A percentile compares a stretch with the other conserved stretches of the same genome.
These are phyloP conservation scores for Candida awuae DNA, from an alignment of 805 yeast species.

Conservation along the genomic window DNA sequence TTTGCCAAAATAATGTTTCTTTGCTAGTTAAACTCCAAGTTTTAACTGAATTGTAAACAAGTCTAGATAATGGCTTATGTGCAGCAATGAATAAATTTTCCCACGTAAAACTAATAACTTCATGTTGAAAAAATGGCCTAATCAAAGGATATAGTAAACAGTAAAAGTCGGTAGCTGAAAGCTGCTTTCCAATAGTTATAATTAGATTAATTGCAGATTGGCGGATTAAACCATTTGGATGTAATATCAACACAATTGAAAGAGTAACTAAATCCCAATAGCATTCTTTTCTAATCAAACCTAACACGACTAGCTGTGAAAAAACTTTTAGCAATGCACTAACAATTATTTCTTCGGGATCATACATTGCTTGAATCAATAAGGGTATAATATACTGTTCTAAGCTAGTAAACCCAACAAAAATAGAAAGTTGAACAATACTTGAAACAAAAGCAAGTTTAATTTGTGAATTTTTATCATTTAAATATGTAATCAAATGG, in stretches of 20 bases:
- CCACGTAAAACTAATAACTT: constrained; percentile 61
- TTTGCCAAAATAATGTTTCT: constrained; percentile 77
- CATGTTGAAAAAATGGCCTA: constrained; percentile 68
- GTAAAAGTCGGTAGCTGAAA: constrained; percentile 70
- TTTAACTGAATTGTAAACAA: constrained; percentile 54
- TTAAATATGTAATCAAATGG: constrained; percentile 84
- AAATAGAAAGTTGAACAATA: constrained; percentile 65
- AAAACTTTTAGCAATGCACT: constrained; percentile 57
- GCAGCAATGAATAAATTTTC: constrained; percentile 58
- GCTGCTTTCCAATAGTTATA: constrained; percentile 50
- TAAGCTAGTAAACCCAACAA: constrained; percentile 71
- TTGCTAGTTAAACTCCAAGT: constrained; percentile 65
- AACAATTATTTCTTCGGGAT: constrained; percentile 76
- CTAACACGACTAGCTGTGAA: constrained; percentile 47
- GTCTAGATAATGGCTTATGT: constrained; percentile 57
- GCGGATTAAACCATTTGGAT: constrained; percentile 83
- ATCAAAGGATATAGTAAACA: constrained; percentile 80
- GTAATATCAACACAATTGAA: constrained; percentile 55
- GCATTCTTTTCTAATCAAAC: constrained; percentile 42
- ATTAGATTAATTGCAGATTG: constrained; percentile 58
- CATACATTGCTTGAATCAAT: constrained; percentile 72
- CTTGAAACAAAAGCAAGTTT: constrained; percentile 65
- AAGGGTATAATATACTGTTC: constrained; percentile 87
- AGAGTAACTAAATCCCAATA: constrained; percentile 48
- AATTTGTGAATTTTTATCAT: constrained; percentile 63